These are phyloP conservation scores for Hypoxylon fragiforme DNA, from an alignment of 495 filamentous ascomycete genomes.

Conservation along the genomic window DNA sequence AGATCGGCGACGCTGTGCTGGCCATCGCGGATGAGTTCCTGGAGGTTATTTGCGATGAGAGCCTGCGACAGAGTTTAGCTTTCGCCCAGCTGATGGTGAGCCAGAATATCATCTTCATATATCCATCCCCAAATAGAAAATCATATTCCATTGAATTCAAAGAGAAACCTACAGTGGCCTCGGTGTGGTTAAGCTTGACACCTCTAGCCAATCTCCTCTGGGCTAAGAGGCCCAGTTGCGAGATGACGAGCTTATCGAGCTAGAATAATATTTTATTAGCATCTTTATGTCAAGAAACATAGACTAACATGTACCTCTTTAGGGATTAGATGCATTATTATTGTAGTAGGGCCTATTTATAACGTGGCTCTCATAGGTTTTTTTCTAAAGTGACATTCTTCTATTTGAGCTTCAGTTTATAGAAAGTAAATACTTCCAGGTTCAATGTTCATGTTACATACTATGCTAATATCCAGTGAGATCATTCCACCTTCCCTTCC, in stretches of 20 bases:
- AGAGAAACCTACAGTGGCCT: slow-evolving; percentile 72
- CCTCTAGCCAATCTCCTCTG: slow-evolving; percentile 89
- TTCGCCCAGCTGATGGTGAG: background rate
- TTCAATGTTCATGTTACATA: too few species aligned
- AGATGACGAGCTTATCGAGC: slow-evolving; percentile 96
- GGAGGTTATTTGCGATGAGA: slow-evolving; percentile 85
- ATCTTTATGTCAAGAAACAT: too few species aligned
- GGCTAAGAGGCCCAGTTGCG: slow-evolving; percentile 84
- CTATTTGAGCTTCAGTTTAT: too few species aligned
- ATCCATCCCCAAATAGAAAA: too few species aligned
- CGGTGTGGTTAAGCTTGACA: slow-evolving; percentile 85
- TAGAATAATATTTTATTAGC: slow-evolving; percentile 43
- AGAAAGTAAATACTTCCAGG: too few species aligned
- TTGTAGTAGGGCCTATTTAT: background rate
- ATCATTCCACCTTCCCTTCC: too few species aligned
- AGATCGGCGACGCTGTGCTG: slow-evolving; percentile 88
- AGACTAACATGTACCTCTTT: slow-evolving; percentile 67
- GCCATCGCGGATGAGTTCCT: slow-evolving; percentile 98
- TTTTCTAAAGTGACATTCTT: too few species aligned
- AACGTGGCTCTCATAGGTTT: too few species aligned
- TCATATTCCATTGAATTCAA: background rate
- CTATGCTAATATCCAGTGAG: too few species aligned
- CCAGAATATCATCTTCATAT: too few species aligned
- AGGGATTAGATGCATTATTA: slow-evolving; percentile 78
- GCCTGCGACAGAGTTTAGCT: slow-evolving; percentile 56